Evolutionary conservation across 371 early-diverging fungal species (phyloP).

Genomic region (Blakeslea trispora): DNA sequence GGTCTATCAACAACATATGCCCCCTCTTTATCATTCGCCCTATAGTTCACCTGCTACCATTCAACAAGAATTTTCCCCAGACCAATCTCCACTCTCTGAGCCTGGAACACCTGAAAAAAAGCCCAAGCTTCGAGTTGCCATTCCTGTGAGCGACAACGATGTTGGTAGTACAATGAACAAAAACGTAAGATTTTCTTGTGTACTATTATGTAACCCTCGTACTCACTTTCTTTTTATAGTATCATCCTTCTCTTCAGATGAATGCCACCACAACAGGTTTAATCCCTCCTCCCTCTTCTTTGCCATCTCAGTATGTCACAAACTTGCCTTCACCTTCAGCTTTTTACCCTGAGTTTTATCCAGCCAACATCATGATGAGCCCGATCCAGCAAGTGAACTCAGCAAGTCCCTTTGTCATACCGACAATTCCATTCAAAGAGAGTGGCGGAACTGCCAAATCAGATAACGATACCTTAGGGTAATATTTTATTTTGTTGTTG

Average conservation of each 20-base stretch:
- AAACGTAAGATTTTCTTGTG: conserved; percentile 8
- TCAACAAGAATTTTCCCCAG: conserved; percentile 23
- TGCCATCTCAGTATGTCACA: conserved; percentile 69
- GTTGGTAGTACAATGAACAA: conserved; percentile 6
- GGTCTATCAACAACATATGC: conserved; percentile 4
- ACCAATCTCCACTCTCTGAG: conserved; percentile 27
- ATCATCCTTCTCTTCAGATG: background rate
- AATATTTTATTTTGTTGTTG: too few relatives aligned
- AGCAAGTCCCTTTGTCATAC: conserved; percentile 17
- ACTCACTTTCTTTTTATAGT: background rate
- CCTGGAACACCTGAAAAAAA: conserved; percentile 36
- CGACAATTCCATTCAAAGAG: conserved; percentile 15
- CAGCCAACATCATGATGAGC: conserved; percentile 43
- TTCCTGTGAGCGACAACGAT: conserved; percentile 24
- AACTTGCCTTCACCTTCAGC: conserved; percentile 77
- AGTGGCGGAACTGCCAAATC: conserved; percentile 6
- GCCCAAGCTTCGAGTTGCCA: conserved; percentile 52
- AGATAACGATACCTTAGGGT: conserved; percentile 2
- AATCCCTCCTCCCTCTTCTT: conserved; percentile 37
- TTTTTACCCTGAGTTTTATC: conserved; percentile 77
- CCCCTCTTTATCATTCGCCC: conserved; percentile 21
- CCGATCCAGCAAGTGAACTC: conserved; percentile 24
- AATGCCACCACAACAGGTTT: conserved; percentile 3
- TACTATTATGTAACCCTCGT: background rate
- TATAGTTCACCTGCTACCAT: conserved; percentile 8